Base-by-base conservation (phyloP, 2,329 filamentous ascomycete genomes). In the Fusarium sublunatum region DNA sequence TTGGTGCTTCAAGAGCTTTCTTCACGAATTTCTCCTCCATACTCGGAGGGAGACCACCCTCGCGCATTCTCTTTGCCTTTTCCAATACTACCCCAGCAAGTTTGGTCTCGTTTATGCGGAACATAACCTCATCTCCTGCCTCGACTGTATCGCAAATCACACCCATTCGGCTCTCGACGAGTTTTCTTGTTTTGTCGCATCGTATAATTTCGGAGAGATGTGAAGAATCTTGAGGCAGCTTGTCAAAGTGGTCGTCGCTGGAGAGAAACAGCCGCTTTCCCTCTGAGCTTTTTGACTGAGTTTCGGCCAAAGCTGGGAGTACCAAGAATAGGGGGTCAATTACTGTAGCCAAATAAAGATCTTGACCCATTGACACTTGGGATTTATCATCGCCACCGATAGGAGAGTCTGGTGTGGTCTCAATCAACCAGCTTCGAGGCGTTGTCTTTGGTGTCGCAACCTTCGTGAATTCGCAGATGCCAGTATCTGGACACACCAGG, bases 11-110 rank as follows among this genome's bases (percentile, higher is more conserved):
- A 6, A 99, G 80, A 3, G 85, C 85, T 70, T 89, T 89, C 47
- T 83, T 85, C 8, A 99, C 87, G 68, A 97, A 96, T 38, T 86
- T 89, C 42, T 95, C 91, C 73, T 97, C 94, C 82, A 99, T 85
- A 68, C 90, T 96, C 7, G 81, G 78, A 2, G 95, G 93, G 9
- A 98, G 78, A 0, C 88, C 86, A 1, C 77, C 79, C 5, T 79
- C 76, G n/a, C 83, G 81, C 82, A 96, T 90, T 6, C 81, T 82
- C 59, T 83, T 82, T 6, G 93, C 92, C 75, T 97, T 98, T 15
- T 76, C 72, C 7, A 93, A 62, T 1, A 98, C 72, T 52, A 89
- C 82, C 2, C 76, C 72, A 7, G 90, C 71, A 1, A 97, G 83
- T 72, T 93, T 96, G 11, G 82, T 78, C 70, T 91, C 84, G 68